Evolutionary conservation across 2,329 filamentous ascomycete genomes (phyloP).

Genomic region (Colletotrichum sp.): DNA sequence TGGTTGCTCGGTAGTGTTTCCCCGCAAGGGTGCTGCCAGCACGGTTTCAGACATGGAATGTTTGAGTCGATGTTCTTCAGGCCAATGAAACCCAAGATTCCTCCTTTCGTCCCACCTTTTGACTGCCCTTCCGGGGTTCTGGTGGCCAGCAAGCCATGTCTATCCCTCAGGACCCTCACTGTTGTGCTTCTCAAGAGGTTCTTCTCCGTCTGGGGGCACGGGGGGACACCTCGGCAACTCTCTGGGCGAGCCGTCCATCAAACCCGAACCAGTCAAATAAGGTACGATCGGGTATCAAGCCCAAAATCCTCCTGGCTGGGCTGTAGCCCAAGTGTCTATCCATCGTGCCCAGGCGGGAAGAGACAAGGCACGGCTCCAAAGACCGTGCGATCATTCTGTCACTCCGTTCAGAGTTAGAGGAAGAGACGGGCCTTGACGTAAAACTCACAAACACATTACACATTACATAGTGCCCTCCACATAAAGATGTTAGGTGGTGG

Average conservation of each 20-base stretch:
- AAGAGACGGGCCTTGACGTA: background rate
- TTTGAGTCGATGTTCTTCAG: conserved; percentile 13
- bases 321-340: background rate
- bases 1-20: background rate
- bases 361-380: background rate
- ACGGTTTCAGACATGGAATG: conserved; percentile 14
- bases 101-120: conserved; percentile 10
- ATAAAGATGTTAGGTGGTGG: background rate
- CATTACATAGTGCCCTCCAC: background rate
- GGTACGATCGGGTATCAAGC: background rate
- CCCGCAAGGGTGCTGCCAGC: conserved; percentile 9
- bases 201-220: background rate
- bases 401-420: background rate
- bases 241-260: background rate
- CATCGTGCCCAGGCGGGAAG: background rate
- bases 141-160: background rate
- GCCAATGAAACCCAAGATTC: conserved; percentile 10
- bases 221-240: background rate
- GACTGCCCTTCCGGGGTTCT: background rate
- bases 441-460: background rate
- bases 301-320: background rate
- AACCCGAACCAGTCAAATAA: background rate
- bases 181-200: background rate
- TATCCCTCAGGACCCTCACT: background rate
- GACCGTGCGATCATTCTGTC: background rate